Evolutionary conservation across 2,329 filamentous ascomycete species (phyloP).

Genomic region (Venturia asperata): DNA sequence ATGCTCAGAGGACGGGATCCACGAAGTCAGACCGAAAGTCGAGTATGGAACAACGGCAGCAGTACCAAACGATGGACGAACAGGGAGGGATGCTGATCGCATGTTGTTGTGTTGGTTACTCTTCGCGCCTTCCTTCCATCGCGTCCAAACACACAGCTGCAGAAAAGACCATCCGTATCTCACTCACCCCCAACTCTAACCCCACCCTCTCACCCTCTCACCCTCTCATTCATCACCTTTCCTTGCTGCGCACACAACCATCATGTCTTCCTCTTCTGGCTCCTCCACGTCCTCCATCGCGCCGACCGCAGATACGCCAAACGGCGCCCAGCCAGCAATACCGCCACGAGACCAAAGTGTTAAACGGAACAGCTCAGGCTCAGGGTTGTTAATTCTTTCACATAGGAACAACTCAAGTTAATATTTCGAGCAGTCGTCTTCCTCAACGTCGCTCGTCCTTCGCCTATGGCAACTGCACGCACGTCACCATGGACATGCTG

Average conservation of each 20-base stretch:
- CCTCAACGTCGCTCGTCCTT: conserved; percentile 17
- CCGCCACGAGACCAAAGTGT: background rate
- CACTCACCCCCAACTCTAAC: background rate
- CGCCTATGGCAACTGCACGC: conserved; percentile 47
- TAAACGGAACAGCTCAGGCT: background rate
- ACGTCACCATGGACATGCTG: conserved; percentile 60
- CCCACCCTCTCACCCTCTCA: background rate
- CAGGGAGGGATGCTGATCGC: background rate
- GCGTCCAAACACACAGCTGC: background rate
- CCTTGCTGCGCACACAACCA: background rate
- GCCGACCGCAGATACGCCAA: background rate
- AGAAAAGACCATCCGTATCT: background rate
- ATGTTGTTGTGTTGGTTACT: background rate
- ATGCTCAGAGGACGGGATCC: background rate
- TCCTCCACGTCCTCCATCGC: background rate
- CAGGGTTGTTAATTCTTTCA: background rate
- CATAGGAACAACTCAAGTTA: background rate
- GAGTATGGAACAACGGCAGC: background rate
- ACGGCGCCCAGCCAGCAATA: background rate
- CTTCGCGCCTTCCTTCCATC: background rate
- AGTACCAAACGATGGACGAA: background rate
- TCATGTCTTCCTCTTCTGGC: background rate
- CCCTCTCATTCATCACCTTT: background rate
- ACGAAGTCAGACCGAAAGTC: background rate
- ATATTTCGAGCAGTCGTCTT: background rate